Evolutionary conservation across 192 early-diverging fungal species (phyloP).

Genomic region (Backusella liffmaniae): DNA sequence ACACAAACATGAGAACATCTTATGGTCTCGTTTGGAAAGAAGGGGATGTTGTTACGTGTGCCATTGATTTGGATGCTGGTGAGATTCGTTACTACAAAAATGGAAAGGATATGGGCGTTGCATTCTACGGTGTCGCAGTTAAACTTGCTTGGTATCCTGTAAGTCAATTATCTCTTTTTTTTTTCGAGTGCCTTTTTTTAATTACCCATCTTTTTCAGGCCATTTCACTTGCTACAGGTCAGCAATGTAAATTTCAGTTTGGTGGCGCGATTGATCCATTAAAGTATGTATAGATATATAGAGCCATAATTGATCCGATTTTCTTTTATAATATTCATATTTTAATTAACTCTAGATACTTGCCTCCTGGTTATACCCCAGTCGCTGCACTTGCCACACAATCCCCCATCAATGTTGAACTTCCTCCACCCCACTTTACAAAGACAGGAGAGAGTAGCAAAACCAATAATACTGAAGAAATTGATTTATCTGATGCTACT

Average conservation of each 20-base stretch:
- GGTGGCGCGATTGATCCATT: conserved; percentile 38
- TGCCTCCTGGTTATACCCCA: conserved; percentile 14
- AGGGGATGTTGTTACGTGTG: conserved; percentile 56
- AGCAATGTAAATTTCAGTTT: conserved; percentile 58
- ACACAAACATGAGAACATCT: conserved; percentile 7
- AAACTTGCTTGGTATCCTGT: conserved; percentile 34
- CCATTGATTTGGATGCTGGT: conserved; percentile 51
- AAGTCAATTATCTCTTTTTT: background rate
- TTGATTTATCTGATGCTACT: background rate
- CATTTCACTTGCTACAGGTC: conserved; percentile 56
- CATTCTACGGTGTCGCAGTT: conserved; percentile 47
- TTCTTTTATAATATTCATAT: background rate
- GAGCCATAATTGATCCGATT: background rate
- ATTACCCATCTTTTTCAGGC: conserved; percentile 27
- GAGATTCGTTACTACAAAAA: conserved; percentile 57
- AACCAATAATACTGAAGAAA: background rate
- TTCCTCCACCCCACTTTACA: conserved; percentile 10
- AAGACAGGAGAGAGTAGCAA: background rate
- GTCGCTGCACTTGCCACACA: conserved; percentile 2
- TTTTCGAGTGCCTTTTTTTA: background rate
- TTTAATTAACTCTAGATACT: background rate
- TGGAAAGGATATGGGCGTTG: conserved; percentile 59
- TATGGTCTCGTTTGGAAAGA: conserved; percentile 45
- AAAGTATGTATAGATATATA: conserved; percentile 16
- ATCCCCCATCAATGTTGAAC: background rate